These are phyloP conservation scores for Aspergillus sparsus DNA, from an alignment of 495 filamentous ascomycete genomes.

Conservation along the genomic window DNA sequence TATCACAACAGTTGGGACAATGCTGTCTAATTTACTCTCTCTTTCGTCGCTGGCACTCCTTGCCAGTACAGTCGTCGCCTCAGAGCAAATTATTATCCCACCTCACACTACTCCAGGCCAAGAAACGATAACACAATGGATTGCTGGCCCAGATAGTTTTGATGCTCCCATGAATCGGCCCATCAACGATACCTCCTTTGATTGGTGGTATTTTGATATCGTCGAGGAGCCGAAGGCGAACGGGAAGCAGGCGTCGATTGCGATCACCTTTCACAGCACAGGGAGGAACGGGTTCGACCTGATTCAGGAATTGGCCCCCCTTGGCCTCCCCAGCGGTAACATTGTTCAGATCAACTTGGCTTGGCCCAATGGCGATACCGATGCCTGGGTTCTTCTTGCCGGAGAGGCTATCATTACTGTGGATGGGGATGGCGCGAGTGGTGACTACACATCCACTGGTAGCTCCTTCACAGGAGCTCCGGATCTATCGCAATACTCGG, in stretches of 20 bases:
- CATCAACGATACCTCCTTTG: conserved; percentile 3
- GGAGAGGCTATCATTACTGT: not conserved
- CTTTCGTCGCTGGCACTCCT: too few species aligned
- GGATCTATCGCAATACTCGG: not conserved
- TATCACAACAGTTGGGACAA: too few species aligned
- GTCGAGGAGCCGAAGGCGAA: not conserved
- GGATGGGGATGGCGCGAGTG: not conserved
- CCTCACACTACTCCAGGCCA: too few species aligned
- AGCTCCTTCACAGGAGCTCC: not conserved
- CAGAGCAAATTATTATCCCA: too few species aligned
- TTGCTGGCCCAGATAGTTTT: not conserved
- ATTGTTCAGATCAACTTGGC: not conserved
- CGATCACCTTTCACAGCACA: not conserved
- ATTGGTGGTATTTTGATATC: conserved; percentile 8
- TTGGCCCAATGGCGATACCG: not conserved
- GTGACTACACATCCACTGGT: not conserved
- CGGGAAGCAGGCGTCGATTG: not conserved
- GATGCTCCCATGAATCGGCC: conserved; percentile 5
- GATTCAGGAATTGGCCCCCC: not conserved
- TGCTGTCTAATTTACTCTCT: too few species aligned
- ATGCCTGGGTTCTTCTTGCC: not conserved
- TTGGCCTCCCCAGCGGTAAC: not conserved
- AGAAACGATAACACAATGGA: not conserved
- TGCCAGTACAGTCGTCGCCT: too few species aligned
- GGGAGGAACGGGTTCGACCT: not conserved